These are phyloP conservation scores for Russula virescens DNA, from an alignment of 768 basidiomycete species.

Conservation along the genomic window DNA sequence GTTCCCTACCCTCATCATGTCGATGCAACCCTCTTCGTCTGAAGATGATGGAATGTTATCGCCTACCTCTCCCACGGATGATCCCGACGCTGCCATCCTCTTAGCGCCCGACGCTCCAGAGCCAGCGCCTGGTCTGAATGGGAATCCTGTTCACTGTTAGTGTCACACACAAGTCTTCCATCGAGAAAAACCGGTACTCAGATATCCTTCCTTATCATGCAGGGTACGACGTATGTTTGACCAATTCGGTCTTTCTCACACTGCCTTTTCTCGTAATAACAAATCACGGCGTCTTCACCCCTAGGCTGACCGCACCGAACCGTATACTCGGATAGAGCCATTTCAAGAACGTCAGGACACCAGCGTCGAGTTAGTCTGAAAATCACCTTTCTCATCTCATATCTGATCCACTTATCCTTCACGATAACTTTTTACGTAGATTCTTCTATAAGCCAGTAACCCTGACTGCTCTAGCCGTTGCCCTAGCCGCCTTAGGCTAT, in stretches of 20 bases:
- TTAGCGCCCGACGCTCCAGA: slow-evolving; percentile 44
- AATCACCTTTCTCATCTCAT: slow-evolving; percentile 28
- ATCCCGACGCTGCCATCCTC: slow-evolving; percentile 48
- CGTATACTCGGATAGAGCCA: slow-evolving; percentile 77
- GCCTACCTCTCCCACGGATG: slow-evolving; percentile 47
- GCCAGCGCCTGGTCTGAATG: slow-evolving; percentile 68
- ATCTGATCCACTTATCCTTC: slow-evolving; percentile 8
- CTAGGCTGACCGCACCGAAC: slow-evolving; percentile 76
- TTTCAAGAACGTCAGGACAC: slow-evolving; percentile 83
- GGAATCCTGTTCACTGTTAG: slow-evolving; percentile 77
- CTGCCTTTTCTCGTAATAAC: slow-evolving; percentile 7
- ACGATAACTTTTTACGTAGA: slow-evolving; percentile 35
- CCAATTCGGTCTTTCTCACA: slow-evolving; percentile 3
- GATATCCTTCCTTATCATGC: slow-evolving; percentile 6
- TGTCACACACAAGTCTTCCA: slow-evolving; percentile 26
- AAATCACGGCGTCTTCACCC: slow-evolving; percentile 12
- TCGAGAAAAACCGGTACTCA: slow-evolving; percentile 15
- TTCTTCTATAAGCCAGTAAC: slow-evolving; percentile 87
- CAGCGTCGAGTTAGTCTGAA: slow-evolving; percentile 57
- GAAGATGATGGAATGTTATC: slow-evolving; percentile 35
- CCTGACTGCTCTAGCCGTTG: slow-evolving; percentile 62
- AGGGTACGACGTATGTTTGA: slow-evolving; percentile 80
- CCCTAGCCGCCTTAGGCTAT: slow-evolving; percentile 67
- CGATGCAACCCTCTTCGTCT: slow-evolving; percentile 14
- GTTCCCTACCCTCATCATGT: slow-evolving; percentile 6